Percentiles rank a stretch among this genome's conserved stretches.
These are phyloP conservation scores for Penicillium canescens DNA, from an alignment of 495 filamentous ascomycete genomes.

Conservation along the genomic window DNA sequence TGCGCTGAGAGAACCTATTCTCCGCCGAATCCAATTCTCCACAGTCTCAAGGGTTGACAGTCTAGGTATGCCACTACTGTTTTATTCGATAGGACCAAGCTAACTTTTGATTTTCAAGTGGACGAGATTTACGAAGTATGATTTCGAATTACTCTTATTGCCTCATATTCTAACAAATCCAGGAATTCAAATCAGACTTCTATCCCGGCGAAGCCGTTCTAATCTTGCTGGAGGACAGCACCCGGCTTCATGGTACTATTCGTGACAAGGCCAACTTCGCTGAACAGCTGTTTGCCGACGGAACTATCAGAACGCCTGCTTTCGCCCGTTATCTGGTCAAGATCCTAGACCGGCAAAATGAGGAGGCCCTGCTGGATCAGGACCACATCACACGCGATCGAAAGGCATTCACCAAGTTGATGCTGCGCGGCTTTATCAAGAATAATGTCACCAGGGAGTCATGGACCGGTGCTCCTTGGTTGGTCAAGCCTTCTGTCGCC, in stretches of 20 bases:
- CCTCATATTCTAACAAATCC: constrained; percentile 37
- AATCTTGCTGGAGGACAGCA: constrained; percentile 67
- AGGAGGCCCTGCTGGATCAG: constrained; percentile 79
- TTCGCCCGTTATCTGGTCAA: constrained; percentile 83
- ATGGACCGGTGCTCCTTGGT: constrained; percentile 93
- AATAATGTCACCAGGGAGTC: constrained; percentile 88
- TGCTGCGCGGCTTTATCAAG: constrained; percentile 91
- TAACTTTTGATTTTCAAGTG: constrained; percentile 47
- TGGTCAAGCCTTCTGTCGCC: constrained; percentile 86
- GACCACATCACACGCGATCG: constrained; percentile 83
- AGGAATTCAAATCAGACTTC: constrained; percentile 92
- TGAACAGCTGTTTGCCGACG: constrained; percentile 60
- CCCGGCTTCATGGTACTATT: constrained; percentile 73
- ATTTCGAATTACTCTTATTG: neutral
- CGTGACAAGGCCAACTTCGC: constrained; percentile 84
- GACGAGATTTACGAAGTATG: constrained; percentile 66
- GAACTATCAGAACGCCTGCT: constrained; percentile 59
- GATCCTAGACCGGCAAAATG: constrained; percentile 63
- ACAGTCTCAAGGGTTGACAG: constrained; percentile 89
- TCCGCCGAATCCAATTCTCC: constrained; percentile 88
- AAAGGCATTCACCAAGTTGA: constrained; percentile 92
- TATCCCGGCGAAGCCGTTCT: constrained; percentile 89
- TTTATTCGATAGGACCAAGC: neutral
- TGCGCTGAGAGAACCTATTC: constrained; percentile 83
- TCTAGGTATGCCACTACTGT: constrained; percentile 58